Base-by-base conservation (phyloP, 2,329 filamentous ascomycete species). In the Aspergillus udagawae region DNA sequence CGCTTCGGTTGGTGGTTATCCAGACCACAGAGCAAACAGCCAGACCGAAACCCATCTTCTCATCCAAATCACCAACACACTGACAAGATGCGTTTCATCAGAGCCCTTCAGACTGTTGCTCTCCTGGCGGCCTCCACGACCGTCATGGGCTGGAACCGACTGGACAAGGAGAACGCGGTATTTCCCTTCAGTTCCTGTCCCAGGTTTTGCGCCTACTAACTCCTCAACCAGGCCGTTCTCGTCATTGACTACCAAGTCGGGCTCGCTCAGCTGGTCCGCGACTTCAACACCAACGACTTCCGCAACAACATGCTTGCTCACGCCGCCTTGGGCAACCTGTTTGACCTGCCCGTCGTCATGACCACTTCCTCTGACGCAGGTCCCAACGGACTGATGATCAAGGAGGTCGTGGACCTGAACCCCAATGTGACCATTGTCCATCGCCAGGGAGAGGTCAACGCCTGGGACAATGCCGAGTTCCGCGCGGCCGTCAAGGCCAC, bases 391-490 rank as follows among this genome's bases (percentile, higher is more conserved):
- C 84, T 82, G 1, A 75, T 91, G 1, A 85, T 87, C 9, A 84
- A 86, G 65, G 88, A 90, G 66, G 88, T 92, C 60, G 70, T 83
- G 4, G 79, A 85, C 12, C 82, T 86, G 82, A 86, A 89, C 67
- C 88, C 88, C 27, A 74, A 83, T 49, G 83, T 86, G 0, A 83
- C 88, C 0, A 75, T 90, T 10, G 83, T 92, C 67, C 78, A 81
- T 64, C 84, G 89, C 38, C 80, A 87, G 59, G 88, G 89, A 42
- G 86, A 92, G 68, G 87, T 92, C 66, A 83, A 91, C 67, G 88
- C 89, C 2, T 91, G 87, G 89, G 89, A 92, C 68, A 91, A 90
- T 64, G 63, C 80, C 2, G 83, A 88, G 0, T 91, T 92, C 77
- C 81, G 82, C 38, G 78, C 77, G 1, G 88, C 89, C 1, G 80